phyloP scores from a whole-genome alignment of 345 rosid genomes.

The Lepidium aucheri region DNA sequence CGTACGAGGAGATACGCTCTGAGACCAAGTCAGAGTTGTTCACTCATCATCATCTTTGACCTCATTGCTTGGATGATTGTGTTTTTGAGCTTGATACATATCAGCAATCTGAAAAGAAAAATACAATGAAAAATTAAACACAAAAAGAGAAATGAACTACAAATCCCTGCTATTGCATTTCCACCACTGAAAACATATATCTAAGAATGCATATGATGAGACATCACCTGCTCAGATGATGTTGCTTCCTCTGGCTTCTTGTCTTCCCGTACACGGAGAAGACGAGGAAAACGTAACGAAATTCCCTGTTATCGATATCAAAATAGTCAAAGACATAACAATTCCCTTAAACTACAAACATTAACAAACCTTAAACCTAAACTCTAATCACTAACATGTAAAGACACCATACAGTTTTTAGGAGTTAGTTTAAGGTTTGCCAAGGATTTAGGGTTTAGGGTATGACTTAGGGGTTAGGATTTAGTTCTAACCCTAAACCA shows the following conservation, averaged over 20 bases:
- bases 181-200: neutral
- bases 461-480: no score
- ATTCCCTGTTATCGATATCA: conserved; percentile 42
- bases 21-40: conserved; percentile 10
- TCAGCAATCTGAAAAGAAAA: conserved; percentile 63
- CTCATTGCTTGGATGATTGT: conserved; percentile 56
- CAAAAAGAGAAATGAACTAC: neutral
- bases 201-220: neutral
- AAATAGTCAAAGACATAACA: neutral
- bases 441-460: no score
- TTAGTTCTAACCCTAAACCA: no score
- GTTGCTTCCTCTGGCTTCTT: conserved; percentile 78
- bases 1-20: neutral
- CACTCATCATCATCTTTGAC: conserved; percentile 62
- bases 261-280: conserved; percentile 74
- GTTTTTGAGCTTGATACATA: conserved; percentile 70
- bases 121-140: no score
- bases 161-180: neutral
- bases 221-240: conserved; percentile 73
- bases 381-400: no score
- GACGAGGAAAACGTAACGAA: conserved; percentile 84
- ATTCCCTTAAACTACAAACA: no score
- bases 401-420: no score
- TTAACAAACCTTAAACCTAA: no score
- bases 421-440: no score